Conservation (phyloP, 495 filamentous ascomycete genomes). For the Glarea lozoyensis region DNA sequence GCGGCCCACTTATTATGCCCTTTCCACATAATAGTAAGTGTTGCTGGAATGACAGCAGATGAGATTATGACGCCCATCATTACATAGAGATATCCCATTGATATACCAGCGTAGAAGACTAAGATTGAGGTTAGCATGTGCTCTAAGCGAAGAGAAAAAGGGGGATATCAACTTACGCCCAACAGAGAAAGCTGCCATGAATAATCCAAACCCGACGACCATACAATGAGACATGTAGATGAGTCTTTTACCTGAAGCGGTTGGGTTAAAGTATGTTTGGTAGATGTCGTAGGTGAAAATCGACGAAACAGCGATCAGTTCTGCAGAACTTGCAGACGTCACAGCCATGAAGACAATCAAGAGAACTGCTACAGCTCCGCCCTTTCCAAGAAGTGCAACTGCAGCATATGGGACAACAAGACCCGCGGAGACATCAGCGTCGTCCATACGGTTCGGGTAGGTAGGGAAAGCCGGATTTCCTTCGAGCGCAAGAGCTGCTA, state of each 20-base stretch:
- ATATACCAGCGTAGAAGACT: conserved; percentile 42
- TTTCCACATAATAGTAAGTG: conserved; percentile 18
- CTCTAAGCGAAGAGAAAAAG: background rate
- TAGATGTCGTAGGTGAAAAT: conserved; percentile 94
- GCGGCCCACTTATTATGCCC: conserved; percentile 19
- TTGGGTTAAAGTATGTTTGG: conserved; percentile 55
- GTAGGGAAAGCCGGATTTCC: conserved; percentile 63
- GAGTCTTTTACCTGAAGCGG: conserved; percentile 63
- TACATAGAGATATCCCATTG: conserved; percentile 51
- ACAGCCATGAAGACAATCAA: conserved; percentile 96
- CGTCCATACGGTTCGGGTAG: conserved; percentile 62
- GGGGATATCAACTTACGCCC: conserved; percentile 6
- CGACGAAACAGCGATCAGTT: conserved; percentile 86
- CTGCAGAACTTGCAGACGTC: conserved; percentile 79
- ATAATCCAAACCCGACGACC: conserved; percentile 66
- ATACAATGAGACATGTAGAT: conserved; percentile 79
- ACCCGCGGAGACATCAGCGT: conserved; percentile 72
- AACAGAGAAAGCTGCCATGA: conserved; percentile 69
- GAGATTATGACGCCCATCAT: conserved; percentile 23
- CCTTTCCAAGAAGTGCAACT: conserved; percentile 80
- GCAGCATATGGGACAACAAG: conserved; percentile 84
- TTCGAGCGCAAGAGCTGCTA: conserved; percentile 81
- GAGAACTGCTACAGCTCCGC: conserved; percentile 74
- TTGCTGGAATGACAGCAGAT: conserved; percentile 20
- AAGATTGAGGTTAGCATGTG: background rate